Conservation (phyloP, 2,329 filamentous ascomycete species). For the Magnaporthales sp. region DNA sequence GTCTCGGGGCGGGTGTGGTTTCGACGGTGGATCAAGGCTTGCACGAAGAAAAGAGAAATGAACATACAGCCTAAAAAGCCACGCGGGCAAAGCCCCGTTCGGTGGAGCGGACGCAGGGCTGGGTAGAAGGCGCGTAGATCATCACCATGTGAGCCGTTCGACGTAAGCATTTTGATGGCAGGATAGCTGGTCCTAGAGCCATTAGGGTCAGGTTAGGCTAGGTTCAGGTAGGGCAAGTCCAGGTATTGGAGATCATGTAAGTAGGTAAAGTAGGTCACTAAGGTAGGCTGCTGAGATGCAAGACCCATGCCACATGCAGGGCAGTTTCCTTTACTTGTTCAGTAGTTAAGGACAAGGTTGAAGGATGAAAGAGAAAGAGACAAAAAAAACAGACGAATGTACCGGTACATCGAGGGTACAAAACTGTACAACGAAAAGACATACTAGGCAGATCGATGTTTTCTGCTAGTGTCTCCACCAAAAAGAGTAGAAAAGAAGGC, state of each 20-base stretch:
- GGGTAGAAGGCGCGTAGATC: not conserved
- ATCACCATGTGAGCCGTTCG: not conserved
- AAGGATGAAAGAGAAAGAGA: not conserved
- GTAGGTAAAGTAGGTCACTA: not conserved
- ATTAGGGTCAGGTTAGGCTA: not conserved
- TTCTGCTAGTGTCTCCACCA: not conserved
- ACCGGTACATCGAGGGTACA: not conserved
- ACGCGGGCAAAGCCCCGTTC: not conserved
- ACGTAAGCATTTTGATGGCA: too few relatives aligned
- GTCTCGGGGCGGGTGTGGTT: not conserved
- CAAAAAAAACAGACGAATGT: not conserved
- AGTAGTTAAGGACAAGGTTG: not conserved
- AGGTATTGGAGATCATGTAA: not conserved
- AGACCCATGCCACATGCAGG: not conserved
- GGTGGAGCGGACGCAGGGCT: not conserved
- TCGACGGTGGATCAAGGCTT: not conserved
- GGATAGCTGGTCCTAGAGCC: too few relatives aligned
- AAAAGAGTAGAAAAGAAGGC: not conserved
- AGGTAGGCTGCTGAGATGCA: not conserved
- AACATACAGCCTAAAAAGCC: not conserved
- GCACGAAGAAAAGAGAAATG: not conserved
- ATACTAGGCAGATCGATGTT: not conserved
- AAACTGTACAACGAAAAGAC: not conserved
- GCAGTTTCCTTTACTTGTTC: not conserved
- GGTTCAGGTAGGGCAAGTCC: not conserved